Conservation (phyloP, 495 filamentous ascomycete genomes). For the Filosporella fistucella region DNA sequence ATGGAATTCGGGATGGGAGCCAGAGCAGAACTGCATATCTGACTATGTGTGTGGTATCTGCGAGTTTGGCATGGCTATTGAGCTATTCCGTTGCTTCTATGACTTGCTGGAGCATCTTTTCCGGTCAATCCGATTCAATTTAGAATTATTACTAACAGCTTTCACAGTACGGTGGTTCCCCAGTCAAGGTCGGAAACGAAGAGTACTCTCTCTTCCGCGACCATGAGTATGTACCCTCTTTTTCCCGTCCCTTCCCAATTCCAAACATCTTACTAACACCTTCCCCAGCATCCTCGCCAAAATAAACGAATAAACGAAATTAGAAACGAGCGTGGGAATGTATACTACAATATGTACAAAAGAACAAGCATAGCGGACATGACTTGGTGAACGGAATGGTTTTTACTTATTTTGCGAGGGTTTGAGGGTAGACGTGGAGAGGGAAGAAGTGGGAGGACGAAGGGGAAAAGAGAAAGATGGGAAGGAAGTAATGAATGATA, state of each 20-base stretch:
- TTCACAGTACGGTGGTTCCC: slow-evolving; percentile 83
- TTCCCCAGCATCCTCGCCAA: slow-evolving; percentile 70
- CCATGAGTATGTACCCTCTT: slow-evolving; percentile 61
- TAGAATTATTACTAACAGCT: slow-evolving; percentile 26
- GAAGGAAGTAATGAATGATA: slow-evolving; percentile 3
- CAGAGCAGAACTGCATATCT: neutral
- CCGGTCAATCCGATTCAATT: neutral
- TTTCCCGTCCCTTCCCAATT: neutral
- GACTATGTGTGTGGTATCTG: neutral
- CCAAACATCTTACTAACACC: neutral
- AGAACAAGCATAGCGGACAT: slow-evolving; percentile 8
- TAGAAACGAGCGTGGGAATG: slow-evolving; percentile 12
- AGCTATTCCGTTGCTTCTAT: no score
- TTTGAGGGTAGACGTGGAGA: neutral
- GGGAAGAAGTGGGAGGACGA: neutral
- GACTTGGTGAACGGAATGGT: slow-evolving; percentile 5
- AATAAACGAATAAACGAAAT: slow-evolving; percentile 67
- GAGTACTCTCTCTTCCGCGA: slow-evolving; percentile 96
- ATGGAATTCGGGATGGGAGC: neutral
- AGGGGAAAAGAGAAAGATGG: neutral
- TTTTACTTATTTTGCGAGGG: slow-evolving; percentile 9
- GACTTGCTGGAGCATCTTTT: no score
- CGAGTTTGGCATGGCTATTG: neutral
- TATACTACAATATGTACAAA: slow-evolving; percentile 20
- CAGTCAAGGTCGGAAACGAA: slow-evolving; percentile 95